Percentiles rank a stretch among this genome's conserved stretches.
Evolutionary conservation across 2,329 filamentous ascomycete species (phyloP).

Genomic region (Colletotrichum melonis): DNA sequence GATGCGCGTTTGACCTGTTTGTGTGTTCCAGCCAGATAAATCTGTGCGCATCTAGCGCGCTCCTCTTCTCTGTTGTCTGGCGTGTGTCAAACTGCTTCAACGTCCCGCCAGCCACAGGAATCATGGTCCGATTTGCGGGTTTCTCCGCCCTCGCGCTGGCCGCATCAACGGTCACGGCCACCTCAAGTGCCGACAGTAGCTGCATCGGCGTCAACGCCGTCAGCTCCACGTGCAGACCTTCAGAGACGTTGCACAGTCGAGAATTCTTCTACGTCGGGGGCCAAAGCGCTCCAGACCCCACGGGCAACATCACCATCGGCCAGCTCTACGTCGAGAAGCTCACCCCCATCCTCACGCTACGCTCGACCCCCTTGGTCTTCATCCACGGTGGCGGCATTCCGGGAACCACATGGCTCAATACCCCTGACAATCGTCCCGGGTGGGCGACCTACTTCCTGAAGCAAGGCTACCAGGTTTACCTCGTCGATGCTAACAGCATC

Average conservation of each 20-base stretch:
- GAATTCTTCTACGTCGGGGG: conserved; percentile 46
- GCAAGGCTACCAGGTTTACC: conserved; percentile 53
- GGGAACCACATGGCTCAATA: conserved; percentile 49
- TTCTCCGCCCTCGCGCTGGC: conserved; percentile 14
- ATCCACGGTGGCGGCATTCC: conserved; percentile 45
- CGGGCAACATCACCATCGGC: conserved; percentile 39
- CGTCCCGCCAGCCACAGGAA: neutral
- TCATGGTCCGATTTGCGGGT: conserved; percentile 14
- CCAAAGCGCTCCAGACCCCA: conserved; percentile 38
- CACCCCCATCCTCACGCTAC: conserved; percentile 39
- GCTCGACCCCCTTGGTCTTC: conserved; percentile 45
- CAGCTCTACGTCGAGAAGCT: conserved; percentile 48
- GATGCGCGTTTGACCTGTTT: neutral
- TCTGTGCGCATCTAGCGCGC: conserved; percentile 7
- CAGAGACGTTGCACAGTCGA: conserved; percentile 34
- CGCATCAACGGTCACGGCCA: neutral
- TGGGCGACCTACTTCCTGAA: conserved; percentile 54
- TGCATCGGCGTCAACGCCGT: conserved; percentile 29
- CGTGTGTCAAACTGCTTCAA: neutral
- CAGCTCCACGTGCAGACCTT: conserved; percentile 18
- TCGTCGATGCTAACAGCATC: conserved; percentile 50
- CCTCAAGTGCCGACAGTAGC: neutral
- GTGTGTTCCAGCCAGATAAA: neutral
- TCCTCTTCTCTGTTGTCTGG: neutral
- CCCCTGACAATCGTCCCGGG: conserved; percentile 53